These are phyloP conservation scores for Botrytis galanthina DNA, from an alignment of 2,329 filamentous ascomycete genomes.

Conservation along the genomic window DNA sequence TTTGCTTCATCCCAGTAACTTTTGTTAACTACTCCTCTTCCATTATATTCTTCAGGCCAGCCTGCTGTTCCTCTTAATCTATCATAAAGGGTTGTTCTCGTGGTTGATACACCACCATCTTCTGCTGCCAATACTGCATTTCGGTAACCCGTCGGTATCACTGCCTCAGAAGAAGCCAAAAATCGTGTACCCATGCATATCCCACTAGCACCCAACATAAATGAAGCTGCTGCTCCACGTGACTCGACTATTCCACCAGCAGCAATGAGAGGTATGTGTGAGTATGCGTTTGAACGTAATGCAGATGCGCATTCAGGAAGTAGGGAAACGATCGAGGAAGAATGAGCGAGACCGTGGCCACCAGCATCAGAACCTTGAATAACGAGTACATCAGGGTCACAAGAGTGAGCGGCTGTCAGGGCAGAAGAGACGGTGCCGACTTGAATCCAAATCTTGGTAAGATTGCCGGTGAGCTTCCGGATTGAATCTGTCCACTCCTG, in stretches of 20 bases:
- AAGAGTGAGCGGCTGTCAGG: constrained; percentile 28
- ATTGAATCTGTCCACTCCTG: constrained; percentile 36
- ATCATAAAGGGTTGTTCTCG: constrained; percentile 52
- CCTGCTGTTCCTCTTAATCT: constrained; percentile 51
- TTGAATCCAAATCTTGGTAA: constrained; percentile 40
- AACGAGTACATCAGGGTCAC: constrained; percentile 39
- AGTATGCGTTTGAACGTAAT: constrained; percentile 29
- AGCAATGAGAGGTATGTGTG: constrained; percentile 36
- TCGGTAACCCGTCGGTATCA: constrained; percentile 47
- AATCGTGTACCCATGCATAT: constrained; percentile 51
- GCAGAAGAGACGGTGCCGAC: constrained; percentile 38
- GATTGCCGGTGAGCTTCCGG: constrained; percentile 26
- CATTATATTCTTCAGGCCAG: constrained; percentile 59
- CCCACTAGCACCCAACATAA: constrained; percentile 42
- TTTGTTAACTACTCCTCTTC: constrained; percentile 55
- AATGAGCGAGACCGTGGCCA: constrained; percentile 39
- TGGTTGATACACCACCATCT: constrained; percentile 53
- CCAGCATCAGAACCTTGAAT: constrained; percentile 42
- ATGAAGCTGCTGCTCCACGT: constrained; percentile 39
- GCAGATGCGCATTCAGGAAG: constrained; percentile 40
- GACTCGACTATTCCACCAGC: constrained; percentile 42
- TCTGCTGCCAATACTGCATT: constrained; percentile 45
- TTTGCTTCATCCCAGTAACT: constrained; percentile 46
- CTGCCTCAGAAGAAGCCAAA: constrained; percentile 47
- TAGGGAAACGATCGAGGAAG: constrained; percentile 39